A percentile compares a stretch with the other conserved stretches of the same genome.
phyloP scores from a whole-genome alignment of 306 rosid species.

The Elaeagnus macrophylla region DNA sequence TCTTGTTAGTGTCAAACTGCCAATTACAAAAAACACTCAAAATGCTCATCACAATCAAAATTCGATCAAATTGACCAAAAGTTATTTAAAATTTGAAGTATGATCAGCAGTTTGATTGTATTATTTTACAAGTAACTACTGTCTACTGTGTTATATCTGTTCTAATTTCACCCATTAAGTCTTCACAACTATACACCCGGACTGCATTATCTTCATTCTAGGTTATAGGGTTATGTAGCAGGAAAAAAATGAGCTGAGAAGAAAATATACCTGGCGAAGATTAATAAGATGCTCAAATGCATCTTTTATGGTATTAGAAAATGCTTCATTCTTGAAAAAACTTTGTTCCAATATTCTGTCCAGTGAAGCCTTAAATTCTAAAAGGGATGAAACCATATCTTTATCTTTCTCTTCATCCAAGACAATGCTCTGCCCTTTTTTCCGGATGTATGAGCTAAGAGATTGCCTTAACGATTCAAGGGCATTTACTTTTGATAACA shows the following conservation, averaged over 20 bases:
- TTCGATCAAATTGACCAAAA: too few species aligned
- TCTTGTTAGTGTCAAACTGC: too few species aligned
- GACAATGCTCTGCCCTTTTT: conserved; percentile 81
- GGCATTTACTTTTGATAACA: conserved; percentile 77
- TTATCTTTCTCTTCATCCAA: conserved; percentile 97
- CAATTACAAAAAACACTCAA: too few species aligned
- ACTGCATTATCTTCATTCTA: neutral
- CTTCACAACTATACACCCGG: neutral
- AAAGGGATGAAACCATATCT: conserved; percentile 89
- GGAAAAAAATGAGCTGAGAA: neutral
- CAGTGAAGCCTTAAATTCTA: conserved; percentile 93
- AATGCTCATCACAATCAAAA: too few species aligned
- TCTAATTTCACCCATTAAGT: too few species aligned
- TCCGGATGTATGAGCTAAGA: conserved; percentile 74
- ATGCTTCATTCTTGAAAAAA: conserved; percentile 84
- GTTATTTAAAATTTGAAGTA: too few species aligned
- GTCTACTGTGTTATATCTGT: too few species aligned
- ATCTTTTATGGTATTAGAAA: conserved; percentile 83
- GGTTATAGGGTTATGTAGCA: conserved; percentile 5
- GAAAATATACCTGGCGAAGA: conserved; percentile 76
- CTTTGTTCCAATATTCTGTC: conserved; percentile 95
- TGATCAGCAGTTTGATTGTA: too few species aligned
- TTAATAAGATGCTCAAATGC: conserved; percentile 94
- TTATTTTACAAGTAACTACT: too few species aligned
- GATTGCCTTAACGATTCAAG: conserved; percentile 87